These are phyloP conservation scores for Phytophthora pini DNA, from an alignment of 352 stramenopile genomes.

Conservation along the genomic window DNA sequence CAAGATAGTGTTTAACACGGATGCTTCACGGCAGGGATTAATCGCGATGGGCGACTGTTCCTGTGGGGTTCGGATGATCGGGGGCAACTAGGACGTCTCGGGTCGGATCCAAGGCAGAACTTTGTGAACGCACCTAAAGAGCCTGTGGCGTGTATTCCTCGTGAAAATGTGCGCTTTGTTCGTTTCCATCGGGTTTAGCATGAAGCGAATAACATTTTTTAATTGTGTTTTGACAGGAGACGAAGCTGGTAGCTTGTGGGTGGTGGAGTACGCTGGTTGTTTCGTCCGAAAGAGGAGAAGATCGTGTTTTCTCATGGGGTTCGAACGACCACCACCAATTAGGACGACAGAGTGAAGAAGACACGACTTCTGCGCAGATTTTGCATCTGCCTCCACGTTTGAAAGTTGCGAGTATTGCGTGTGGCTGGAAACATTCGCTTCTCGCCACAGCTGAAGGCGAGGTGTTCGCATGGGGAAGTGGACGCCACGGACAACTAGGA, in stretches of 20 bases:
- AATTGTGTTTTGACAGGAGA: constrained; percentile 20
- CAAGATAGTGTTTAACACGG: too few species aligned
- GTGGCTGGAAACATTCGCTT: constrained; percentile 87
- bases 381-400: constrained; percentile 28
- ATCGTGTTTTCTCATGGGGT: constrained; percentile 61
- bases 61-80: constrained; percentile 77
- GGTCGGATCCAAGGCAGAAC: constrained; percentile 13
- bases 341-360: constrained; percentile 26
- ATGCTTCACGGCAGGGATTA: constrained; percentile 27
- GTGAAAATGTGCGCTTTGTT: constrained; percentile 16
- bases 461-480: constrained; percentile 74
- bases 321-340: constrained; percentile 59
- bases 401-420: constrained; percentile 64
- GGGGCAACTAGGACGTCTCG: constrained; percentile 43
- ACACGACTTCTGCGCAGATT: constrained; percentile 11
- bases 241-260: constrained; percentile 62
- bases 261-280: constrained; percentile 78
- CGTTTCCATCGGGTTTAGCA: background rate
- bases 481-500: constrained; percentile 76
- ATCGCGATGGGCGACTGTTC: constrained; percentile 47
- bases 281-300: constrained; percentile 9
- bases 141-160: constrained; percentile 15
- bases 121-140: constrained; percentile 10
- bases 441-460: constrained; percentile 51
- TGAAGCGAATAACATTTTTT: background rate